A percentile compares a stretch with the other conserved stretches of the same genome.
Evolutionary conservation across 176 grass and related monocot species (phyloP).

Genomic region (Miscanthus lutarioriparius): DNA sequence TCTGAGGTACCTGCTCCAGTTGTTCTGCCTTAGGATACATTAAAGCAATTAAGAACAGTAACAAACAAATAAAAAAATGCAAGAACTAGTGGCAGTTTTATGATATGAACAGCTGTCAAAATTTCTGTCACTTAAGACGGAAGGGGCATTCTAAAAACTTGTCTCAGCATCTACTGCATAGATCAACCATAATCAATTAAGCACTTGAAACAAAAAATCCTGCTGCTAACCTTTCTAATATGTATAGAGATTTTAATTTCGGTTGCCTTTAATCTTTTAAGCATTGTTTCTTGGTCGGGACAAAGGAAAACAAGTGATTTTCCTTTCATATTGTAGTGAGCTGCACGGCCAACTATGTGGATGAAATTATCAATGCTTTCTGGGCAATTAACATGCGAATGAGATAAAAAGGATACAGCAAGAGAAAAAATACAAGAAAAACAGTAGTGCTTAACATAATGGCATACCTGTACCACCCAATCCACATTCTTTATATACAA

Average conservation of each 20-base stretch:
- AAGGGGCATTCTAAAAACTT: background rate
- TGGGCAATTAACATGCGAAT: slow-evolving; percentile 75
- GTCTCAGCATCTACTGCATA: background rate
- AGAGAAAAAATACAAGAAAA: slow-evolving; percentile 4
- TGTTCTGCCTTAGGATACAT: no score
- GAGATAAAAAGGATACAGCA: background rate
- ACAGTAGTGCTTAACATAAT: background rate
- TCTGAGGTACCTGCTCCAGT: no score
- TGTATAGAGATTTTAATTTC: slow-evolving; percentile 71
- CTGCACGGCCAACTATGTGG: slow-evolving; percentile 86
- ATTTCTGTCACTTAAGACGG: no score
- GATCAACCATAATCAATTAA: slow-evolving; percentile 7
- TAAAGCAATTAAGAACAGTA: no score
- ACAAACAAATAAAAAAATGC: no score
- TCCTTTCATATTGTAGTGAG: slow-evolving; percentile 49
- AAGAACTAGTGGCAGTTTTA: no score
- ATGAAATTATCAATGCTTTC: slow-evolving; percentile 67
- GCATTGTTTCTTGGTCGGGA: slow-evolving; percentile 71
- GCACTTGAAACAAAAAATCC: slow-evolving; percentile 1
- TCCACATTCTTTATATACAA: no score
- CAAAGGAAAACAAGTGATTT: slow-evolving; percentile 74
- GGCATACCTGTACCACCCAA: no score
- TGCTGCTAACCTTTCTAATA: slow-evolving; percentile 47
- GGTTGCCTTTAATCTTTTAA: slow-evolving; percentile 66
- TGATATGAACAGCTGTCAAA: no score